Base-by-base conservation (phyloP, 192 early-diverging fungal genomes). In the Coemansia umbellata region DNA sequence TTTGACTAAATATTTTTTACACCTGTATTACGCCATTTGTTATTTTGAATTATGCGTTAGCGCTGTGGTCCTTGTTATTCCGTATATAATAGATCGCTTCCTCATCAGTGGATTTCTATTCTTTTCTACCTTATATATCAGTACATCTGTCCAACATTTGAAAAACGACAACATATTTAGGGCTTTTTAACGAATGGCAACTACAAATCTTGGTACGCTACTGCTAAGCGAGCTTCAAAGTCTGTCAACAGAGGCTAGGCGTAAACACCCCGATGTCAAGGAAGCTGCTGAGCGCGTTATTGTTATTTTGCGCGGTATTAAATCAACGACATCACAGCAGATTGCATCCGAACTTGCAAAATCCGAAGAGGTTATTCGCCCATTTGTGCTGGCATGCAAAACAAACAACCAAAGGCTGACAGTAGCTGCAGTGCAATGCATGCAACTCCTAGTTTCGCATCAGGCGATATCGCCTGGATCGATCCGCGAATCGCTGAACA, bases 231-330 rank as follows among this genome's bases (percentile, higher is more conserved):
- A 98, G 71, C 85, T 98, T 31, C 74, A 89, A 42, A 67, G 71
- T 21, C 80, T 98, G 35, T 90, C 92, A 31, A 87, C 78, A 37
- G 95, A 98, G 57, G 88, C 93, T 4, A 77, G 87, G 35, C 80
- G 87, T 54, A 95, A 93, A 59, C 77, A 93, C 74, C 90, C 93
- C 15, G 92, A 94, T 47, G 89, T 98, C n/a, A 96, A 96, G 78
- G 95, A 98, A 58, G 80, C 80, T 8, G 76, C 80, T 4, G 82
- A 81, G 50, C 74, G 75, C 18, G 85, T 81, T 5, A 78, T 83
- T 15, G 73, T 81, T 11, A 18, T 78, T 3, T 31, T 82, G 31
- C 81, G 81, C 10, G 60, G 74, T 36, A 64, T 70, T 67, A 67
- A 69, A 53, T 49, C 73, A 15, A 50, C 67, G 37, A 5, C 53